phyloP scores from a whole-genome alignment of 306 rosid species.

The Medicago arabica region DNA sequence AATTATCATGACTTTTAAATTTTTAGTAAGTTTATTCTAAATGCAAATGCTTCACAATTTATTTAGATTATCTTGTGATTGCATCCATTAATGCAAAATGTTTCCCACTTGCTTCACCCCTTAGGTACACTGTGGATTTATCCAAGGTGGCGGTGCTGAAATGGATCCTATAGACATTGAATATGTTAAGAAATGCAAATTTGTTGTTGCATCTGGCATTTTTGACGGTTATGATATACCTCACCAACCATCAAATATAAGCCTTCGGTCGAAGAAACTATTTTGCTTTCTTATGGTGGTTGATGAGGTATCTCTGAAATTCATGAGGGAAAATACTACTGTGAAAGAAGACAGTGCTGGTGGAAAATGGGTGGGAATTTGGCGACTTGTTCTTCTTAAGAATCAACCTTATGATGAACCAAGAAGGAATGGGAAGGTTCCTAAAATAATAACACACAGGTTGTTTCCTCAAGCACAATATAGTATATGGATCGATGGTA shows the following conservation, averaged over 20 bases:
- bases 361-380: slow-evolving; percentile 93
- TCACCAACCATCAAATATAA: slow-evolving; percentile 88
- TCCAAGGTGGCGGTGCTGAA: slow-evolving; percentile 85
- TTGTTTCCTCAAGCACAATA: slow-evolving; percentile 89
- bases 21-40: slow-evolving; percentile 16
- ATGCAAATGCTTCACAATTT: slow-evolving; percentile 24
- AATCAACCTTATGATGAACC: slow-evolving; percentile 97
- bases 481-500: slow-evolving; percentile 98
- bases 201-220: slow-evolving; percentile 96
- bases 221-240: slow-evolving; percentile 94
- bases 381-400: slow-evolving; percentile 88
- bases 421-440: slow-evolving; percentile 96
- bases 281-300: slow-evolving; percentile 97
- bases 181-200: slow-evolving; percentile 85
- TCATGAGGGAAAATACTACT: slow-evolving; percentile 78
- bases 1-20: not conserved
- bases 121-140: slow-evolving; percentile 96
- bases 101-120: slow-evolving; percentile 32
- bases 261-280: slow-evolving; percentile 72
- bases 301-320: slow-evolving; percentile 79
- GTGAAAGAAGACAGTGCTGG: slow-evolving; percentile 67
- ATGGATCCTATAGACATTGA: slow-evolving; percentile 69
- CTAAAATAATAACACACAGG: slow-evolving; percentile 90
- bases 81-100: slow-evolving; percentile 20
- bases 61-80: slow-evolving; percentile 6